Conservation (phyloP, 2,329 filamentous ascomycete species). For the Colletotrichum simmondsii region DNA sequence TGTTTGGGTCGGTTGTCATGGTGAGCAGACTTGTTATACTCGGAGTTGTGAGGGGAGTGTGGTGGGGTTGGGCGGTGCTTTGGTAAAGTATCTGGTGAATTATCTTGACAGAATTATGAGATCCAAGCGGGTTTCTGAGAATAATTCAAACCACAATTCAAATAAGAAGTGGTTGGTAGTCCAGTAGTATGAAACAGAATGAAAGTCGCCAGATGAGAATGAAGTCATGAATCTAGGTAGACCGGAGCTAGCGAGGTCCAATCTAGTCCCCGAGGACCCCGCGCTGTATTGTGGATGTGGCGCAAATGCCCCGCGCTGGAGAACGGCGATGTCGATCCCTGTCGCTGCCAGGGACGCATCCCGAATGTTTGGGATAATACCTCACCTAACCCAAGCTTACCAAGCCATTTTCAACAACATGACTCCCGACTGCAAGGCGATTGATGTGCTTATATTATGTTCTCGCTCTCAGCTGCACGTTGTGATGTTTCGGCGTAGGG, state of each 20-base stretch:
- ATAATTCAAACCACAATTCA: background rate
- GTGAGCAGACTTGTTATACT: background rate
- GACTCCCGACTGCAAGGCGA: background rate
- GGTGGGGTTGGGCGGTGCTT: background rate
- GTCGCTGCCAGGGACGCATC: background rate
- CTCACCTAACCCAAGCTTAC: background rate
- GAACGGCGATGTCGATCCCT: conserved; percentile 17
- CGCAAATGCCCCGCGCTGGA: conserved; percentile 17
- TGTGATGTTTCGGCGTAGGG: background rate
- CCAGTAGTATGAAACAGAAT: background rate
- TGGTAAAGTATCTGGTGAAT: background rate
- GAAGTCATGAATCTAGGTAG: conserved; percentile 5
- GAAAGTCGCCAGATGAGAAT: background rate
- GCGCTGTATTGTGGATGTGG: background rate
- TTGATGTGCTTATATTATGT: background rate
- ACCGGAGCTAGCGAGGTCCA: background rate
- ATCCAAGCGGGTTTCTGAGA: background rate
- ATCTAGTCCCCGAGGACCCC: conserved; percentile 16
- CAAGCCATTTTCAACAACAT: background rate
- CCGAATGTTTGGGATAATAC: background rate
- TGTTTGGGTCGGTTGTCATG: conserved; percentile 39
- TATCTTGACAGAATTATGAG: background rate
- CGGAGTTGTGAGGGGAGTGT: background rate
- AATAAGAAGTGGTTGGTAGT: background rate
- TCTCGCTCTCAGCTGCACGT: background rate